Evolutionary conservation across 139 green algal genomes (phyloP).

Genomic region (Chlorella sp.): DNA sequence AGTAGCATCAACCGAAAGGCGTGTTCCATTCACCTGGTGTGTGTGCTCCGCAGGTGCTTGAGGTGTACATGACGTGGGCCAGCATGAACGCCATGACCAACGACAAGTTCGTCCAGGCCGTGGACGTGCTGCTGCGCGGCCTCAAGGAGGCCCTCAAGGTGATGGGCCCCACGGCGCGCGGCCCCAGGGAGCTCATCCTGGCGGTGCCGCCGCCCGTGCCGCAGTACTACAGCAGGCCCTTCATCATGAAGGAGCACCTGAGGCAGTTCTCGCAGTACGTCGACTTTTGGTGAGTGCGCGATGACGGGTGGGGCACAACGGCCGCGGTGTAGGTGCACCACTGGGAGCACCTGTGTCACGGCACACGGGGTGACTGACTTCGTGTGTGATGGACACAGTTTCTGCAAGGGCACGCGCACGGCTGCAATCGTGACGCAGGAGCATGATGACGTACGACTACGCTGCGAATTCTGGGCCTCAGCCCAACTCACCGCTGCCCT

Average conservation of each 20-base stretch:
- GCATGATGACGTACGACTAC: background rate
- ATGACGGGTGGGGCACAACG: no score
- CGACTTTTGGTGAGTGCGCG: background rate
- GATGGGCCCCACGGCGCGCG: no score
- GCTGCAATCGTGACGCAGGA: background rate
- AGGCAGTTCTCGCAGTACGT: background rate
- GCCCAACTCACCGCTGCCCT: background rate
- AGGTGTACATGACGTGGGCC: constrained; percentile 32
- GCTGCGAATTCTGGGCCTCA: background rate
- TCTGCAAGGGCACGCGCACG: no score
- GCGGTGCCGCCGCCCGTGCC: background rate
- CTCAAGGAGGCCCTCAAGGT: background rate
- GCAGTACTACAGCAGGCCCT: background rate
- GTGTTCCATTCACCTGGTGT: no score
- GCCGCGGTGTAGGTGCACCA: no score
- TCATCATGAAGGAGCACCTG: background rate
- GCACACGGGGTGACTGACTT: no score
- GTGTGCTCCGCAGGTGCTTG: constrained; percentile 44
- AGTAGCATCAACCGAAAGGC: no score
- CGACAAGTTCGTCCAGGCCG: constrained; percentile 7
- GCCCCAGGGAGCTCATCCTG: background rate
- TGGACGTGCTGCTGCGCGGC: background rate
- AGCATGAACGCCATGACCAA: constrained; percentile 25
- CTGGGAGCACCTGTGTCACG: no score
- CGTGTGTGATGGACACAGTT: no score